Base-by-base conservation (phyloP, 2,329 filamentous ascomycete genomes). In the Ceratocystiopsis sp. region DNA sequence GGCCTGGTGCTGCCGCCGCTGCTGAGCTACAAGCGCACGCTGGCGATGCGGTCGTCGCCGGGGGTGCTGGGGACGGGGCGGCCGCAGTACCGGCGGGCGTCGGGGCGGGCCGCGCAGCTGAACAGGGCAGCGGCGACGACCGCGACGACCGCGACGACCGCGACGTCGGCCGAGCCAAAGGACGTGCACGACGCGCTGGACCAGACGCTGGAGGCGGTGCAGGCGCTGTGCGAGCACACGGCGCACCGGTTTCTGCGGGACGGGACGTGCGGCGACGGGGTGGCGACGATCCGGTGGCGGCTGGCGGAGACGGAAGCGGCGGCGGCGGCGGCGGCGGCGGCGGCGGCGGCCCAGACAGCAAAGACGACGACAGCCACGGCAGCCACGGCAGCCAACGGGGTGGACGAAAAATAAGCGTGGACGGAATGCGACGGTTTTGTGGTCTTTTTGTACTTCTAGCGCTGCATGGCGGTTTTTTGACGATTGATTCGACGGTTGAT, bases 191-290 rank as follows among this genome's bases (percentile, higher is more conserved):
- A 93, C 50, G 68, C 74, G 38, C 68, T 86, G 1, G 86, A 94
- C 56, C 82, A 80, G 55, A 73, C 75, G 1, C 66, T 95, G 21
- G 86, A 94, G 55, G 73, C 75, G 49, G 81, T 84, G 6, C 85
- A 94, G 57, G 71, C 71, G 44, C 73, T 86, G 52, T 93, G 84
- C 57, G 87, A 95, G 61, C 78, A 78, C 43, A 87, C 82, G 3
- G 87, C 87, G 0, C 86, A 93, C 55, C 84, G 93, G 54, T 85
- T 91, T 48, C 67, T 95, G n/a, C 76, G 87, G 19, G 81, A 86
- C 42, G 87, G 86, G 12, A 80, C 91, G 54, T 94, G 87, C 59
- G 71, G 67, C n/a, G 71, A 75, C 16, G 84, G 93, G 58, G 70
- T 94, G 35, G 66, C 68, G 21, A 78, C 75, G 39, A 80, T 87